A percentile compares a stretch with the other conserved stretches of the same genome.
These are phyloP conservation scores for Ceratocystis albifundus DNA, from an alignment of 2,329 filamentous ascomycete species.

Conservation along the genomic window DNA sequence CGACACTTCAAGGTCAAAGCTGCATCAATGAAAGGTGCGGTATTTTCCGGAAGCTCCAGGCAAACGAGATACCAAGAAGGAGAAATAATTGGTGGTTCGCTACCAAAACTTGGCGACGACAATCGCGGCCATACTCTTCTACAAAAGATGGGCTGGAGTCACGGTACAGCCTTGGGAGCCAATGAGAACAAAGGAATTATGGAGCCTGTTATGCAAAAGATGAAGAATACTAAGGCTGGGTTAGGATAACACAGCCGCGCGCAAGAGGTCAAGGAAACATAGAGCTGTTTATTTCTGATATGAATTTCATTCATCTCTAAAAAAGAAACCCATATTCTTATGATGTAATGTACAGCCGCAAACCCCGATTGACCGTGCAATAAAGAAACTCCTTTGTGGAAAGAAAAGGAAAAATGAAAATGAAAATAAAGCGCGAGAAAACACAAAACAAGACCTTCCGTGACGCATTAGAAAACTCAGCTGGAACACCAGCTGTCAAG, in stretches of 20 bases:
- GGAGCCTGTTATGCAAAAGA: conserved; percentile 71
- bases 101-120: conserved; percentile 68
- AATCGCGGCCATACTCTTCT: conserved; percentile 81
- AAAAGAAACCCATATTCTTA: conserved; percentile 46
- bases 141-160: conserved; percentile 95
- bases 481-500: conserved; percentile 29
- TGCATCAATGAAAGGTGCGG: neutral
- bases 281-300: conserved; percentile 34
- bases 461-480: conserved; percentile 61
- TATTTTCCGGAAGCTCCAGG: conserved; percentile 25
- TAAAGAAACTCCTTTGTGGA: conserved; percentile 50
- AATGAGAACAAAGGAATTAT: conserved; percentile 78
- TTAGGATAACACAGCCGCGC: conserved; percentile 43
- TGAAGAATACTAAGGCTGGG: conserved; percentile 77
- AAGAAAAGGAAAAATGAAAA: conserved; percentile 32
- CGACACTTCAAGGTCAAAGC: conserved; percentile 20
- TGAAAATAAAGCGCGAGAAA: conserved; percentile 22
- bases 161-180: conserved; percentile 71
- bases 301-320: conserved; percentile 47
- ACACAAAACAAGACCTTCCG: conserved; percentile 50
- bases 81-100: conserved; percentile 73
- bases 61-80: conserved; percentile 46
- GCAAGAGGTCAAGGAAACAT: neutral
- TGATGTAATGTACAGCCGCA: conserved; percentile 61
- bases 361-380: conserved; percentile 55